Conservation (phyloP, 805 yeast species). For the Candida tallmaniae region DNA sequence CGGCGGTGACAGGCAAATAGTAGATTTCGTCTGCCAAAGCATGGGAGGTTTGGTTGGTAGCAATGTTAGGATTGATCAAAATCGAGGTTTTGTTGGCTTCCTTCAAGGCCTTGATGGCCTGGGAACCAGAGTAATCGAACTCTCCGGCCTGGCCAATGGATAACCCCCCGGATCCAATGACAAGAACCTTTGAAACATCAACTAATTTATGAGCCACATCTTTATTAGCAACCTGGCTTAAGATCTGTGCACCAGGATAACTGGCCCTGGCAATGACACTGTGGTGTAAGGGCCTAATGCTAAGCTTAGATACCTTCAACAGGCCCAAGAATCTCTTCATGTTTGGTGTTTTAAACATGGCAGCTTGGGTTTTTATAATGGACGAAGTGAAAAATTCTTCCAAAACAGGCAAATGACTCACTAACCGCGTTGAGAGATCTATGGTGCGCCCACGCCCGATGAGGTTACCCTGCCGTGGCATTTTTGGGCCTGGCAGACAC, state of each 20-base stretch:
- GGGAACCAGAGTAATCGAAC: slow-evolving; percentile 97
- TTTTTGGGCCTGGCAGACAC: no score
- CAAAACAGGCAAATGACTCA: slow-evolving; percentile 13
- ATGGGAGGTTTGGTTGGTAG: slow-evolving; percentile 96
- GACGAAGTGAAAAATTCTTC: slow-evolving; percentile 6
- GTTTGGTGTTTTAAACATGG: no score
- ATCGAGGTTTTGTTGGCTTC: slow-evolving; percentile 88
- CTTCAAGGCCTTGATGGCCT: slow-evolving; percentile 96
- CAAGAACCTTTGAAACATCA: slow-evolving; percentile 81
- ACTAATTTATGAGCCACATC: slow-evolving; percentile 54
- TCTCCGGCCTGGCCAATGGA: slow-evolving; percentile 99
- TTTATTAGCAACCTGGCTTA: slow-evolving; percentile 54
- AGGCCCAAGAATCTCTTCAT: no score
- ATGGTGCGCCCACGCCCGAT: background rate
- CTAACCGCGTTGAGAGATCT: slow-evolving; percentile 17
- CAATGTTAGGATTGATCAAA: slow-evolving; percentile 95
- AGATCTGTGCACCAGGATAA: slow-evolving; percentile 62
- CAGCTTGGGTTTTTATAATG: background rate
- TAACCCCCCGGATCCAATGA: slow-evolving; percentile 97
- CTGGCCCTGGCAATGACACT: no score
- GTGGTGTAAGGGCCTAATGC: no score
- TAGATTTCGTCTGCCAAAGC: slow-evolving; percentile 98
- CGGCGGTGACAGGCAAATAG: slow-evolving; percentile 96
- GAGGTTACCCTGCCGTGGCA: background rate
- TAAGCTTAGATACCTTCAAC: no score